phyloP scores from a whole-genome alignment of 2,329 filamentous ascomycete genomes.

The Trichoderma gracile region DNA sequence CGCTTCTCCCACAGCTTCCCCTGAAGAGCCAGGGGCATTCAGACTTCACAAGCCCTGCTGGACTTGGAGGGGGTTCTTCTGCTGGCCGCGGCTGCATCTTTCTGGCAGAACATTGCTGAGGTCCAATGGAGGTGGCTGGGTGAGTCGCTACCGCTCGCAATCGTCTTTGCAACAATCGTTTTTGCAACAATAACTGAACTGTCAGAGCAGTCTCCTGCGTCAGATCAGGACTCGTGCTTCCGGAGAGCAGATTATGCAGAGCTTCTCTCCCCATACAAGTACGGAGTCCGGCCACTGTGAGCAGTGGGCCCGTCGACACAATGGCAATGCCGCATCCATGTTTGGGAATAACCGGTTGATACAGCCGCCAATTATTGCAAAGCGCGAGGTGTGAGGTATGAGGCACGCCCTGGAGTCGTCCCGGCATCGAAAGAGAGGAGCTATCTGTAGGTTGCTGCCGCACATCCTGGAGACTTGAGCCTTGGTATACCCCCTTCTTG shows the following conservation, averaged over 20 bases:
- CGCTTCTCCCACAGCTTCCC: not conserved
- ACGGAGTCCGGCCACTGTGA: not conserved
- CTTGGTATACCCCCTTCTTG: not conserved
- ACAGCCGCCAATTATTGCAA: not conserved
- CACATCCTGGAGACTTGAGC: not conserved
- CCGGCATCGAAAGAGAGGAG: not conserved
- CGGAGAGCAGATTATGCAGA: not conserved
- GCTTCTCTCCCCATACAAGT: not conserved
- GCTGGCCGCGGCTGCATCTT: no score
- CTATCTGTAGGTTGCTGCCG: not conserved
- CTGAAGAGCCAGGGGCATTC: not conserved
- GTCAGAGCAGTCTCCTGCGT: not conserved
- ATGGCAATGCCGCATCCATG: not conserved
- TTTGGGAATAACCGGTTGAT: not conserved
- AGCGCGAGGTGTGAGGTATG: not conserved
- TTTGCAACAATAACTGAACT: not conserved
- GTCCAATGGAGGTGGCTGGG: not conserved
- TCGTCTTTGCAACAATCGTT: no score
- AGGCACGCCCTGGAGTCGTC: not conserved
- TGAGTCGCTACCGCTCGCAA: not conserved
- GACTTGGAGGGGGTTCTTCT: no score
- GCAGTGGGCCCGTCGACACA: not conserved
- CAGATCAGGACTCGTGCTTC: not conserved
- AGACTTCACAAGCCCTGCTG: not conserved
- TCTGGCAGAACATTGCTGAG: no score